Conservation (phyloP, 2,329 filamentous ascomycete genomes). For the Colletotrichum salicis region DNA sequence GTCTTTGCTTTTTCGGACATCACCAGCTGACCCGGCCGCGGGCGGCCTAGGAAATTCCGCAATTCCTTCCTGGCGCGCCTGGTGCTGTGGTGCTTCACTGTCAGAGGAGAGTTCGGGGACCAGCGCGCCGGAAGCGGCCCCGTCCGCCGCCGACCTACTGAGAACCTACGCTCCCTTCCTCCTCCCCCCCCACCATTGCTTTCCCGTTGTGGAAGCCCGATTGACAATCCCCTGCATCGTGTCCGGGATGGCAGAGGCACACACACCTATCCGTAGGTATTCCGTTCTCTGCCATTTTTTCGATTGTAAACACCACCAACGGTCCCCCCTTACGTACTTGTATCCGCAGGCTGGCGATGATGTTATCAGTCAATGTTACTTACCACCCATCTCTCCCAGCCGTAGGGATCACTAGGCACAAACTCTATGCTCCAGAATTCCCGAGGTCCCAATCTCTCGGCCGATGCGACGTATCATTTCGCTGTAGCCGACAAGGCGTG, state of each 20-base stretch:
- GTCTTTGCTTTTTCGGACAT: background rate
- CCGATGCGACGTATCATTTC: slow-evolving; percentile 22
- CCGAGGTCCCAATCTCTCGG: background rate
- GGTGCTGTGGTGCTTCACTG: no score
- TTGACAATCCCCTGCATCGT: background rate
- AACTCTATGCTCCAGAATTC: slow-evolving; percentile 17
- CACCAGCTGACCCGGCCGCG: background rate
- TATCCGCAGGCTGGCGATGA: background rate
- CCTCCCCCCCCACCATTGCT: background rate
- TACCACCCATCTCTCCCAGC: background rate
- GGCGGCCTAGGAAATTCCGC: background rate
- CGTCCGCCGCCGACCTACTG: slow-evolving; percentile 15
- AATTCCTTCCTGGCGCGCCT: background rate
- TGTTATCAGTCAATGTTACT: background rate
- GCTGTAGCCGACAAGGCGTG: slow-evolving; percentile 5
- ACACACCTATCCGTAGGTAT: background rate
- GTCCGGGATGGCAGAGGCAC: background rate
- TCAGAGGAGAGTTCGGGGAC: background rate
- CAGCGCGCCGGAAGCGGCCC: slow-evolving; percentile 20
- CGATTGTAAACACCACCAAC: no score
- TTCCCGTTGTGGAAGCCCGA: background rate
- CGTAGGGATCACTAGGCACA: slow-evolving; percentile 2
- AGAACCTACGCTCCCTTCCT: background rate
- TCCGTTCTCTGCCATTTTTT: background rate
- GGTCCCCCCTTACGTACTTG: background rate